A percentile compares a stretch with the other conserved stretches of the same genome.
These are phyloP conservation scores for Suillus weaverae DNA, from an alignment of 768 basidiomycete genomes.

Conservation along the genomic window DNA sequence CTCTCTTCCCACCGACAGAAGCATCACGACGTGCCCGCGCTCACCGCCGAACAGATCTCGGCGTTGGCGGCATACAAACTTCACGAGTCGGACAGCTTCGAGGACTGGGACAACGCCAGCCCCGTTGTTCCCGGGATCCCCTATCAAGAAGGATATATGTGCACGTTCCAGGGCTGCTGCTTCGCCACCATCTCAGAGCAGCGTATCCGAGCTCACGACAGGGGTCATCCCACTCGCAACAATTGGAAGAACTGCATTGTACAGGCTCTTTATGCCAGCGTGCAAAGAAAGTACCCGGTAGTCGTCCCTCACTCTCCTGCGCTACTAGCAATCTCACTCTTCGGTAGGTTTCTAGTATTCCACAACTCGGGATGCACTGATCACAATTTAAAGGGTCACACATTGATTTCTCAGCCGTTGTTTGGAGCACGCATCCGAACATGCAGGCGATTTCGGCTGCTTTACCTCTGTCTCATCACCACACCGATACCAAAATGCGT, in stretches of 20 bases:
- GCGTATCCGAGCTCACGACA: neutral
- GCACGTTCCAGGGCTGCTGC: neutral
- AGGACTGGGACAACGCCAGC: neutral
- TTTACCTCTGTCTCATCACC: slow-evolving; percentile 25
- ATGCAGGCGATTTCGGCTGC: slow-evolving; percentile 26
- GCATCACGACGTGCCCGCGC: neutral
- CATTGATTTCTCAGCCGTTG: slow-evolving; percentile 28
- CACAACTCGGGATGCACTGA: too few species aligned
- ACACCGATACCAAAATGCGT: slow-evolving; percentile 19
- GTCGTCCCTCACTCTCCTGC: neutral
- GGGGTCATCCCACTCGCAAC: neutral
- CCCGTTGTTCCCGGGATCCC: neutral
- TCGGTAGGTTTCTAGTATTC: too few species aligned
- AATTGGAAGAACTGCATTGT: neutral
- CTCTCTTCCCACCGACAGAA: neutral
- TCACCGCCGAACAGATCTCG: neutral
- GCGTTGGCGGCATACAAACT: neutral
- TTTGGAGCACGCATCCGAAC: slow-evolving; percentile 23
- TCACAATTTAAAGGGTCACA: slow-evolving; percentile 16
- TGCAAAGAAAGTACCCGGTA: neutral
- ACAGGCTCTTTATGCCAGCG: neutral
- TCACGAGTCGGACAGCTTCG: neutral
- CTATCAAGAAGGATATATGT: neutral
- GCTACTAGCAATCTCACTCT: too few species aligned
- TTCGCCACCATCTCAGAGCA: neutral